A percentile compares a stretch with the other conserved stretches of the same genome.
Conservation (phyloP, 148 eudicot species). For the Rhododendron kiyosumense region DNA sequence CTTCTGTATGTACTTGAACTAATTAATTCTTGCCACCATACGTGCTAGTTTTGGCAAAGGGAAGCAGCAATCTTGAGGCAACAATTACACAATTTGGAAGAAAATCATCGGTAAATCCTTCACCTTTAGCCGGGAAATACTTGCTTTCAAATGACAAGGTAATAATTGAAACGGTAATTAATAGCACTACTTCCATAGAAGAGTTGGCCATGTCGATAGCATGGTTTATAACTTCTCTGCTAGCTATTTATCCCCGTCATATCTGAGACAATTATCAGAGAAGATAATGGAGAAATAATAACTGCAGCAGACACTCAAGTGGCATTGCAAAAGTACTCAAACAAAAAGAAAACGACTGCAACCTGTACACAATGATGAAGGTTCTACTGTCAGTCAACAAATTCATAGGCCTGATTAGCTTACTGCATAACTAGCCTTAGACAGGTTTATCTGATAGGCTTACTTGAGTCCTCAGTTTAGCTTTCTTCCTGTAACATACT, state of each 20-base stretch:
- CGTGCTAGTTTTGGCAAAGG: slow-evolving; percentile 68
- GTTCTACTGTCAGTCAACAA: not conserved
- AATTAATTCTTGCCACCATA: not conserved
- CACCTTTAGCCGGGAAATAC: not conserved
- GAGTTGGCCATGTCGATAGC: not conserved
- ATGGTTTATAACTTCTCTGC: not conserved
- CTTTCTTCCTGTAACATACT: not conserved
- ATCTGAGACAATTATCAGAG: not conserved
- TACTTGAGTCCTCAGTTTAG: not conserved
- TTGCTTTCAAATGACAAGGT: not conserved
- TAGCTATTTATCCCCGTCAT: not conserved
- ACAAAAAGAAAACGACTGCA: not conserved
- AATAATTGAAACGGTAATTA: not conserved
- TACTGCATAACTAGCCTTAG: not conserved
- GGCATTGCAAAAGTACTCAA: not conserved
- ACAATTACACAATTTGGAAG: slow-evolving; percentile 67
- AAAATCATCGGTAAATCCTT: slow-evolving; percentile 55
- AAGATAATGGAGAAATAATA: not conserved
- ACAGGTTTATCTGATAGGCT: not conserved
- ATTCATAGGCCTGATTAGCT: not conserved
- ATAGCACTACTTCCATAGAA: not conserved
- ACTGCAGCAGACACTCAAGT: not conserved
- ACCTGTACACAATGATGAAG: not conserved
- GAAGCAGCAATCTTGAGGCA: slow-evolving; percentile 68
- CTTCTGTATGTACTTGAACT: not conserved